Conservation (phyloP, 768 basidiomycete species). For the Hypsizygus marmoreus region DNA sequence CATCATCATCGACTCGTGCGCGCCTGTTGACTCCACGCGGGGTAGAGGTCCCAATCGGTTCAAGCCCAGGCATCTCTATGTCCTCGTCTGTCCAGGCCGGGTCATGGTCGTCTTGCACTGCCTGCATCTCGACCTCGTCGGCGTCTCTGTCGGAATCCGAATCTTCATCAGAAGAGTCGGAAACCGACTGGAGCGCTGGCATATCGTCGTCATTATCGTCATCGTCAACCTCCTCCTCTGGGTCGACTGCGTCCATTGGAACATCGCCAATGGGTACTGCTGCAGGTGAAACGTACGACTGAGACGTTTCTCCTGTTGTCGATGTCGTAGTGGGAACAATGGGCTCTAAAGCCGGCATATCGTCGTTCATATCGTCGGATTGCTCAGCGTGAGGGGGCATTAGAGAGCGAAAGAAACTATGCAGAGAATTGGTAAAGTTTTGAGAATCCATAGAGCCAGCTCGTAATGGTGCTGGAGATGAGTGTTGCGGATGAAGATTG, state of each 20-base stretch:
- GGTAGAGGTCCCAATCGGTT: constrained; percentile 22
- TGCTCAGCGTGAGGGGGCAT: background rate
- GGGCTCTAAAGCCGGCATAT: constrained; percentile 6
- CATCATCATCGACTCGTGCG: constrained; percentile 61
- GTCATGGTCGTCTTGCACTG: constrained; percentile 32
- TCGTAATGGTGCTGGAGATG: background rate
- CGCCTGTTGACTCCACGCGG: constrained; percentile 40
- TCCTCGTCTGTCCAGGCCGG: constrained; percentile 29
- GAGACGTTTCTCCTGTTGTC: background rate
- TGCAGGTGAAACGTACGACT: too few species aligned
- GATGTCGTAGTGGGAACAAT: background rate
- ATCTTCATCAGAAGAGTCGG: constrained; percentile 35
- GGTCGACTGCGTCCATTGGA: background rate
- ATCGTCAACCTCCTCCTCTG: constrained; percentile 2
- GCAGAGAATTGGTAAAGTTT: background rate
- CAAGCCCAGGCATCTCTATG: constrained; percentile 30
- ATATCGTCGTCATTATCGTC: constrained; percentile 39
- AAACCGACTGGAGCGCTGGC: constrained; percentile 42
- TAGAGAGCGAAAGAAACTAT: background rate
- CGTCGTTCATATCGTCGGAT: background rate
- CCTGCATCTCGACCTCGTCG: constrained; percentile 32
- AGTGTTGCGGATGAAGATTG: background rate
- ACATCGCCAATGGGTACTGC: background rate
- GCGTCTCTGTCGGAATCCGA: constrained; percentile 29
- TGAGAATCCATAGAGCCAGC: constrained; percentile 1